A percentile compares a stretch with the other conserved stretches of the same genome.
Conservation (phyloP, 2,329 filamentous ascomycete genomes). For the Phyllosticta capitalensis region DNA sequence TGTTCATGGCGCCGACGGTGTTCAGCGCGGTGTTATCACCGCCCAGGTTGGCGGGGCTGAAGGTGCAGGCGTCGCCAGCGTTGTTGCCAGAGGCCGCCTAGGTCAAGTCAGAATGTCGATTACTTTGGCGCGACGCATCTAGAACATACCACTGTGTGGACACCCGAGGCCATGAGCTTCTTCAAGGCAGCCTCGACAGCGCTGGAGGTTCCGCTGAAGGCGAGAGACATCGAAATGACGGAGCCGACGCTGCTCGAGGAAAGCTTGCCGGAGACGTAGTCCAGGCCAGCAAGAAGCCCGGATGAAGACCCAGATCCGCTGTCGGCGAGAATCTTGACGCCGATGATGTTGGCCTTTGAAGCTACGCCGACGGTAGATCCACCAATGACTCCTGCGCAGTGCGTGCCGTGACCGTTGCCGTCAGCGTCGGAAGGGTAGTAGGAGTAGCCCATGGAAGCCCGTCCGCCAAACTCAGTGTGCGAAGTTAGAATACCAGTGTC, state of each 20-base stretch:
- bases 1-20: constrained; percentile 27
- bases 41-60: constrained; percentile 21
- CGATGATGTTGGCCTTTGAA: constrained; percentile 26
- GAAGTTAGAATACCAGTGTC: constrained; percentile 53
- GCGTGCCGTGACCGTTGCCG: constrained; percentile 3
- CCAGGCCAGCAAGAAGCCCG: constrained; percentile 37
- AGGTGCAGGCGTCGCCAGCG: constrained; percentile 16
- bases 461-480: constrained; percentile 35
- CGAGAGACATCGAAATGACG: constrained; percentile 39
- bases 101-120: not conserved
- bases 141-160: constrained; percentile 23
- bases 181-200: constrained; percentile 29
- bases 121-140: not conserved
- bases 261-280: constrained; percentile 37
- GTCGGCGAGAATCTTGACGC: constrained; percentile 27
- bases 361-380: constrained; percentile 25
- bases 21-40: constrained; percentile 12
- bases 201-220: constrained; percentile 22
- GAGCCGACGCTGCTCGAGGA: constrained; percentile 31
- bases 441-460: constrained; percentile 18
- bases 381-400: constrained; percentile 27
- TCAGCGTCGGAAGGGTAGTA: constrained; percentile 1
- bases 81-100: constrained; percentile 28
- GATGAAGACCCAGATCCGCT: not conserved
- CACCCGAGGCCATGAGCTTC: constrained; percentile 28